Evolutionary conservation across 2,329 filamentous ascomycete species (phyloP).

Genomic region (Beauveria asiatica): DNA sequence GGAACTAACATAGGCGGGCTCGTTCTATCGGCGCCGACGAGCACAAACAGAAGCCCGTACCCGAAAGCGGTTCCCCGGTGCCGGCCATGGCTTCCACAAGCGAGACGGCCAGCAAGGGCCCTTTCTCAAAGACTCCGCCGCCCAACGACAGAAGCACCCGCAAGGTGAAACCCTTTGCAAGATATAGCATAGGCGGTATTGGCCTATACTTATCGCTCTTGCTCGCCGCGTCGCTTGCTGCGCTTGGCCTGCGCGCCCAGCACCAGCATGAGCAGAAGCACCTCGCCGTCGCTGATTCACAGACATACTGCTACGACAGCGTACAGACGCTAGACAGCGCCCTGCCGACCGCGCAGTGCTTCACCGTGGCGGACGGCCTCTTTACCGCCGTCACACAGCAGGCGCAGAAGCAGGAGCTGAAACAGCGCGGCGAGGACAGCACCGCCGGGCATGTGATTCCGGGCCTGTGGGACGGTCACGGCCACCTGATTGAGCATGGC

Average conservation of each 20-base stretch:
- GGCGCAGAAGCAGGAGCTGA: slow-evolving; percentile 13
- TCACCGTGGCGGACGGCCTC: slow-evolving; percentile 42
- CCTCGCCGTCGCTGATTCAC: background rate
- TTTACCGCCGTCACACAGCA: slow-evolving; percentile 40
- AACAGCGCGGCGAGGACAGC: background rate
- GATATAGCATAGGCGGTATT: background rate
- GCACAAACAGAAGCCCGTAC: no score
- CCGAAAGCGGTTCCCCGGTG: no score
- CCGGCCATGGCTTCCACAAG: background rate
- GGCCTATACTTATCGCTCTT: background rate
- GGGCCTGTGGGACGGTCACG: slow-evolving; percentile 64
- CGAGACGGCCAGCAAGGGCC: background rate
- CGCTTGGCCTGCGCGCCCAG: background rate
- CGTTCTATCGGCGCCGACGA: no score
- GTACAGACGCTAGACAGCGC: slow-evolving; percentile 29
- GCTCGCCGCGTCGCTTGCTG: background rate
- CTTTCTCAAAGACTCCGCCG: background rate
- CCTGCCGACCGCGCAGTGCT: slow-evolving; percentile 40
- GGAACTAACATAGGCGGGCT: no score
- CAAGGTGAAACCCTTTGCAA: background rate
- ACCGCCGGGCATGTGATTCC: slow-evolving; percentile 49
- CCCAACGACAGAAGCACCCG: background rate
- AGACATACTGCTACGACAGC: slow-evolving; percentile 32
- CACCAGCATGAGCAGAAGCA: background rate
- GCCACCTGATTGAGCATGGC: slow-evolving; percentile 57